These are phyloP conservation scores for Aspergillus glaucus DNA, from an alignment of 2,329 filamentous ascomycete genomes.

Conservation along the genomic window DNA sequence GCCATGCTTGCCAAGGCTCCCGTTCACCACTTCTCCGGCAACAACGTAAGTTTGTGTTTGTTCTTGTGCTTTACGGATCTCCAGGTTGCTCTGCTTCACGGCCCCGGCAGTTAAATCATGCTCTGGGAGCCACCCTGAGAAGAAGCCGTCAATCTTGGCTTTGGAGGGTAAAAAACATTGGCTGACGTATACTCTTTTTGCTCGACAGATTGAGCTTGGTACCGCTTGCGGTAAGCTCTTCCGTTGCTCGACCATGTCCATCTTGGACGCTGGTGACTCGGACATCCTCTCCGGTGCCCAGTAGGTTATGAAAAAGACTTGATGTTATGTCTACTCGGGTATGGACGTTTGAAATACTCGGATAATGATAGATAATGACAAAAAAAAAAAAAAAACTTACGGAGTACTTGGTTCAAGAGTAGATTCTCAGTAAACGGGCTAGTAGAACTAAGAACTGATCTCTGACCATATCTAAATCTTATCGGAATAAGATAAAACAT, in stretches of 20 bases:
- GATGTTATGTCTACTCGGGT: conserved; percentile 14
- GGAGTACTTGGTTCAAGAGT: too few relatives aligned
- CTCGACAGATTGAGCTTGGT: conserved; percentile 83
- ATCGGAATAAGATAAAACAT: too few relatives aligned
- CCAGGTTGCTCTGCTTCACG: conserved; percentile 94
- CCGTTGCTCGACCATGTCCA: conserved; percentile 94
- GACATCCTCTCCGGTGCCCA: conserved; percentile 68
- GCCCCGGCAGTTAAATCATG: conserved; percentile 98
- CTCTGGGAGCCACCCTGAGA: conserved; percentile 66
- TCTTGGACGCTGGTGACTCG: conserved; percentile 95
- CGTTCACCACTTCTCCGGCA: conserved; percentile 96
- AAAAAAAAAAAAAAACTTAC: conserved; percentile 11
- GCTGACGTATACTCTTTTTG: conserved; percentile 47
- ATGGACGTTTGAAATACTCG: conserved; percentile 9
- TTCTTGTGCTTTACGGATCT: neutral
- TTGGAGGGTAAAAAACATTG: conserved; percentile 22
- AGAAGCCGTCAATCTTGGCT: conserved; percentile 60
- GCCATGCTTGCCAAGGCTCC: conserved; percentile 87
- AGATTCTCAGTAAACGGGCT: too few relatives aligned
- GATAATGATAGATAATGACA: conserved; percentile 20
- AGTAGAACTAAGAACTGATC: too few relatives aligned
- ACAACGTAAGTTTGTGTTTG: conserved; percentile 74
- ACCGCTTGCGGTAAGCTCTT: conserved; percentile 99
- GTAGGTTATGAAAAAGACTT: conserved; percentile 15
- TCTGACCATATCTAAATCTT: too few relatives aligned